A percentile compares a stretch with the other conserved stretches of the same genome.
These are phyloP conservation scores for Arthrobotrys sphaeroides DNA, from an alignment of 2,329 filamentous ascomycete species.

Conservation along the genomic window DNA sequence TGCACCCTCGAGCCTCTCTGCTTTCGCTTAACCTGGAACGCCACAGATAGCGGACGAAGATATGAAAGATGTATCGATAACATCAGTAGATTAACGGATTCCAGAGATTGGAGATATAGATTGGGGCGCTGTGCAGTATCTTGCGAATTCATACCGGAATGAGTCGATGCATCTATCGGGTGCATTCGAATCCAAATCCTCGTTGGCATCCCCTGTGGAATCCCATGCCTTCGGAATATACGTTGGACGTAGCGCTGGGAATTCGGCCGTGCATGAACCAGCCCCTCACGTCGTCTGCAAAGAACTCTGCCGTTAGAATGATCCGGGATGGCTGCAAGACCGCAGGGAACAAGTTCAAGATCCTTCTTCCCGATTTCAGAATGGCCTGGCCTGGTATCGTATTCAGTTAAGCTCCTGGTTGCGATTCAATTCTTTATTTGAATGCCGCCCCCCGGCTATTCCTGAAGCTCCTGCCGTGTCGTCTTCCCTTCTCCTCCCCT, in stretches of 20 bases:
- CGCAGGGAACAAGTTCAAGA: not conserved
- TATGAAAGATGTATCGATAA: conserved; percentile 29
- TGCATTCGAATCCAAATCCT: not conserved
- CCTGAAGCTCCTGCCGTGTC: conserved; percentile 16
- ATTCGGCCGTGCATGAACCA: not conserved
- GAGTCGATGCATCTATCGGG: not conserved
- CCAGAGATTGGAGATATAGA: not conserved
- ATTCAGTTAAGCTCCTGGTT: conserved; percentile 1
- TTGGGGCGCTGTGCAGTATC: not conserved
- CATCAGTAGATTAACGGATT: conserved; percentile 10
- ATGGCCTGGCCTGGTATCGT: not conserved
- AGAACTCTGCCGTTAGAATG: conserved; percentile 6
- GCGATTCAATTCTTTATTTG: conserved; percentile 7
- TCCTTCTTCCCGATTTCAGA: conserved; percentile 22
- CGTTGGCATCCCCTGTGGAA: no score
- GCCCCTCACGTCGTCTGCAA: conserved; percentile 8
- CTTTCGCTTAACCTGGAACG: conserved; percentile 34
- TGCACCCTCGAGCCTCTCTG: conserved; percentile 10
- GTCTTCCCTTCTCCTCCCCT: not conserved
- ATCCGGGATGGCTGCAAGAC: conserved; percentile 16
- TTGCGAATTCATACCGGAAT: not conserved
- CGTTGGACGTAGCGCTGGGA: conserved; percentile 3
- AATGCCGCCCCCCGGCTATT: conserved; percentile 5
- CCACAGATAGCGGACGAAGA: conserved; percentile 27
- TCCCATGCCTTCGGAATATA: not conserved